phyloP scores from a whole-genome alignment of 345 rosid species.

The Mercurialis annua region DNA sequence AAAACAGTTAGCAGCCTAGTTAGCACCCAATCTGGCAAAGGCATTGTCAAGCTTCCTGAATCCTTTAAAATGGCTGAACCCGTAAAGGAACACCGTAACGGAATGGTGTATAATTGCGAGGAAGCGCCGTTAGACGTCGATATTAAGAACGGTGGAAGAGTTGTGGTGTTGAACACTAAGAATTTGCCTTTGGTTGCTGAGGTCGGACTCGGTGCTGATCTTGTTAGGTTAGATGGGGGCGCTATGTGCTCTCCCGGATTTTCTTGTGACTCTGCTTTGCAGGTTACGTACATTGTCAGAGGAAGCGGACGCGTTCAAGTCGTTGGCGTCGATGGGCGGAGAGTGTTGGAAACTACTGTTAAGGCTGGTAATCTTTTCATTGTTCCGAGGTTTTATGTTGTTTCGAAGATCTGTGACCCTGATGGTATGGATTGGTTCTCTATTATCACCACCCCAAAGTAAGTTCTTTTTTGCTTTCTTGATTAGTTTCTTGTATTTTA shows the following conservation, averaged over 20 bases:
- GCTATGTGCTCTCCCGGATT: conserved; percentile 98
- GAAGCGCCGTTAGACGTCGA: conserved; percentile 89
- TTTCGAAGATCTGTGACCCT: conserved; percentile 76
- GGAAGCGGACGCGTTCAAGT: conserved; percentile 80
- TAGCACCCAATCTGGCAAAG: conserved; percentile 43
- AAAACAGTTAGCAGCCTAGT: conserved; percentile 46
- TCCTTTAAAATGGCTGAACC: conserved; percentile 60
- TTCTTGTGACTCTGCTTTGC: conserved; percentile 86
- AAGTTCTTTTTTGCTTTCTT: conserved; percentile 16
- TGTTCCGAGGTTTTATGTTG: conserved; percentile 84
- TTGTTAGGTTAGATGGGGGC: conserved; percentile 63
- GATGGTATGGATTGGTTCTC: conserved; percentile 93
- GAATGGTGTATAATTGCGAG: conserved; percentile 64
- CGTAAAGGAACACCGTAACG: conserved; percentile 46
- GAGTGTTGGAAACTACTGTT: conserved; percentile 66
- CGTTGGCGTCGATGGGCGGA: conserved; percentile 67
- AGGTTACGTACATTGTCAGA: conserved; percentile 71
- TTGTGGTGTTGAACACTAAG: conserved; percentile 75
- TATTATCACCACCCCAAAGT: conserved; percentile 85
- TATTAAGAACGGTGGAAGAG: conserved; percentile 71
- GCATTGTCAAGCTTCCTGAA: conserved; percentile 62
- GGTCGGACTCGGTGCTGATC: conserved; percentile 88
- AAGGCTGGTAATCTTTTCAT: conserved; percentile 73
- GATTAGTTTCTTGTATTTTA: not conserved
- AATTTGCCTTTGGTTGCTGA: conserved; percentile 84